Evolutionary conservation across 208 protist genomes (phyloP).

Genomic region (Phytomonas sp.): DNA sequence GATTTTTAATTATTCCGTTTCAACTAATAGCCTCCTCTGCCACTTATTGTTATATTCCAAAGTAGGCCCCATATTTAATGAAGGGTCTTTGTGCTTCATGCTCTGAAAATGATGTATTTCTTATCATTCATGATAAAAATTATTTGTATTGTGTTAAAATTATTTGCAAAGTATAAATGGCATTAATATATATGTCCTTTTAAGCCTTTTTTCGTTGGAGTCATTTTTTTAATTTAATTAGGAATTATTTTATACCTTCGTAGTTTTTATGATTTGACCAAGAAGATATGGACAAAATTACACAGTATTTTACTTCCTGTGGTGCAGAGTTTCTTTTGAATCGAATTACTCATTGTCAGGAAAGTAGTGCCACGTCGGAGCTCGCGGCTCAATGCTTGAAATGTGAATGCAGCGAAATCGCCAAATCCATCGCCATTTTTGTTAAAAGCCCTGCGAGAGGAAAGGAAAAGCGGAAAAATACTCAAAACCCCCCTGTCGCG

Average conservation of each 20-base stretch:
- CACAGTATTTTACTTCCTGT: conserved; percentile 20
- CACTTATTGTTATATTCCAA: neutral
- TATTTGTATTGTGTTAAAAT: neutral
- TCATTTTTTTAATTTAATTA: neutral
- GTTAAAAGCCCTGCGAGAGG: conserved; percentile 23
- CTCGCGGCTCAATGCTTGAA: conserved; percentile 32
- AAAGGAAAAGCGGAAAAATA: conserved; percentile 8
- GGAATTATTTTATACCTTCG: conserved; percentile 1
- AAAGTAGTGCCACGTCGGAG: conserved; percentile 45
- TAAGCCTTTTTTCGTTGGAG: neutral
- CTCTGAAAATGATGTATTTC: neutral
- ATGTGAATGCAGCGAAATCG: conserved; percentile 44
- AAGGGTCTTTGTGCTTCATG: neutral
- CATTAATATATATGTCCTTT: neutral
- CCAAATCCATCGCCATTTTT: conserved; percentile 45
- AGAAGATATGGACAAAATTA: conserved; percentile 3
- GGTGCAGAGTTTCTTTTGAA: conserved; percentile 25
- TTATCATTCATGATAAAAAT: neutral
- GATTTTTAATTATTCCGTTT: neutral
- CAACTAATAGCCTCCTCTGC: neutral
- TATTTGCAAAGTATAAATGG: conserved; percentile 4
- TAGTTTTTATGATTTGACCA: conserved; percentile 9
- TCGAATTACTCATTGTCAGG: conserved; percentile 34
- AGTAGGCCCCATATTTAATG: neutral
- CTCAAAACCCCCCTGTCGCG: neutral